Evolutionary conservation across 78 protist genomes (phyloP).

Genomic region (Dictyostelium purpureum): DNA sequence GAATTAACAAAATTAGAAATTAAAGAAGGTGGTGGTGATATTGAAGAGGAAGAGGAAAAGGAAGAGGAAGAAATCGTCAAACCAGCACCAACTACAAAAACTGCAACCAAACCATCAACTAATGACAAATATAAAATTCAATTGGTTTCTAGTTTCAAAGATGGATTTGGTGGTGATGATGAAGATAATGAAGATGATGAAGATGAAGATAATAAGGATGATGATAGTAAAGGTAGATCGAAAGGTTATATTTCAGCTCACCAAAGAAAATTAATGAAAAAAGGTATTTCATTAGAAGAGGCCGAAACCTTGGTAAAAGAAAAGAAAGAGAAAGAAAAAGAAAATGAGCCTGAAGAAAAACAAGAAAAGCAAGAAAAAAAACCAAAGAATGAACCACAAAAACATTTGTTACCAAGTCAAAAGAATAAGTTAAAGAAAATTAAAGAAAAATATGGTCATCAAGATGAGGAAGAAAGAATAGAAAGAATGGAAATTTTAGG

Average conservation of each 20-base stretch:
- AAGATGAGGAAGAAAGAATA: constrained; percentile 96
- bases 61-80: neutral
- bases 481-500: constrained; percentile 74
- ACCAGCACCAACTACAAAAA: neutral
- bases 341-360: neutral
- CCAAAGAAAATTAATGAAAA: constrained; percentile 49
- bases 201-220: constrained; percentile 3
- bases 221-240: constrained; percentile 10
- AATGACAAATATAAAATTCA: constrained; percentile 16
- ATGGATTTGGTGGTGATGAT: constrained; percentile 31
- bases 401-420: constrained; percentile 74
- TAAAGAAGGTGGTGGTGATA: no score
- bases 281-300: constrained; percentile 25
- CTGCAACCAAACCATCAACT: constrained; percentile 18
- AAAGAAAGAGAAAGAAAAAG: neutral
- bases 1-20: neutral
- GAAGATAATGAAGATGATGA: neutral
- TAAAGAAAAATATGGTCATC: constrained; percentile 90
- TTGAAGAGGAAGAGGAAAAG: neutral
- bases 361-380: constrained; percentile 23
- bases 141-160: constrained; percentile 33
- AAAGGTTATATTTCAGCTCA: constrained; percentile 27
- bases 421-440: constrained; percentile 90
- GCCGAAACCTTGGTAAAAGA: constrained; percentile 10
- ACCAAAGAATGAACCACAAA: constrained; percentile 47